These are phyloP conservation scores for Schoenoplectus tabernaemontani DNA, from an alignment of 202 grass and related monocot genomes.

Conservation along the genomic window DNA sequence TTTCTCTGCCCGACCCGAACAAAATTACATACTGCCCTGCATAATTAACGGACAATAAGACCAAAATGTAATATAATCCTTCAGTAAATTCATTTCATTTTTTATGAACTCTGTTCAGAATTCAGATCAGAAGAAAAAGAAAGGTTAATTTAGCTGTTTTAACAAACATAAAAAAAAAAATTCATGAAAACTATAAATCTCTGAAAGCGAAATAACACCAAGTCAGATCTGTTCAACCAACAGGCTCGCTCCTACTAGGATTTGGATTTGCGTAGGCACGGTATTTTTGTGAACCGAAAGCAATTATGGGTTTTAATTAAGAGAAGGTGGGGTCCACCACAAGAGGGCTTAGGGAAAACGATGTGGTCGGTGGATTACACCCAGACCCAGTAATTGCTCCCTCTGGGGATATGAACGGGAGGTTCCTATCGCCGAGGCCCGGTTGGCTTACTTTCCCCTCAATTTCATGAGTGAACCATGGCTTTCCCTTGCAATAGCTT, in stretches of 20 bases:
- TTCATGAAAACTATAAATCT: no score
- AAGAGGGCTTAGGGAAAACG: not conserved
- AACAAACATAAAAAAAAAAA: not conserved
- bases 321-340: not conserved
- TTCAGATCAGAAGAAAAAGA: not conserved
- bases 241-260: not conserved
- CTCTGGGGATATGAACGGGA: not conserved
- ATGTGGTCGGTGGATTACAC: not conserved
- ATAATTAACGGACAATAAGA: no score
- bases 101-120: not conserved
- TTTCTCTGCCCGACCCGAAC: not conserved
- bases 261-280: not conserved
- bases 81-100: not conserved
- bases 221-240: not conserved
- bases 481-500: not conserved
- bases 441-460: slow-evolving; percentile 1
- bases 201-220: not conserved
- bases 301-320: slow-evolving; percentile 7
- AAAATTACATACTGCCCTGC: no score
- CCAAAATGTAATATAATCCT: not conserved
- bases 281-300: not conserved
- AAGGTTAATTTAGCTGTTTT: not conserved
- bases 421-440: not conserved
- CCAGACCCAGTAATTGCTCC: not conserved
- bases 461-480: not conserved